Base-by-base conservation (phyloP, 2,329 filamentous ascomycete species). In the Fusarium succisae region DNA sequence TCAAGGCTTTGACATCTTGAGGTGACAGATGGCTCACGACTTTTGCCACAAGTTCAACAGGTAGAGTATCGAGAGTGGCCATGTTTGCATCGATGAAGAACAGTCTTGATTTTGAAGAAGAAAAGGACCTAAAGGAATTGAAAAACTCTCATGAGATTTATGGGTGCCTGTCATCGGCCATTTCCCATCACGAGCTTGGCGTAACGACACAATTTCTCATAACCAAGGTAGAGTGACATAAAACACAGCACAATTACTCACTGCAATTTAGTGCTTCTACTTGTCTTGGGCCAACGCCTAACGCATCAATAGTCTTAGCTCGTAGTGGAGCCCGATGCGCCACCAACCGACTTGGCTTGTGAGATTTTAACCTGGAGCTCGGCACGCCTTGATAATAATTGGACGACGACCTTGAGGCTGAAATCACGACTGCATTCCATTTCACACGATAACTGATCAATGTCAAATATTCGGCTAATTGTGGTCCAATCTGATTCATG, bases 311-410 rank as follows among this genome's bases (percentile, higher is more conserved):
- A 37, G 41, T 44, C 26, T 41, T 10, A 24, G 8, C 8, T 24
- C 14, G 20, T n/a, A 37, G 55, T 58, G 55, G 55, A n/a, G 30
- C 24, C 15, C 9, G 8, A 32, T 28, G 13, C 18, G 41, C 55
- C 41, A 58, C 41, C 14, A 18, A 37, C 13, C 7, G n/a, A 35
- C 55, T n/a, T 50, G 10, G 55, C 41, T 11, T 28, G 41, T 50
- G 11, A 50, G 55, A 50, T 37, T 58, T 58, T 37, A 58, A 58
- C 30, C 39, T 35, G 55, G 55, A 37, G 55, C 55, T 58, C 55
- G 55, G 55, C 22, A 58, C 41, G 24, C 30, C n/a, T 37, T 32
- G 8, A 28, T 28, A 13, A 4, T 18, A 26, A 58, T 58, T 58
- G 55, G 55, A 37, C 30, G 8, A 50, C 11, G 7, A 14, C 24